Conservation (phyloP, 495 filamentous ascomycete genomes). For the Immersiella caudata region DNA sequence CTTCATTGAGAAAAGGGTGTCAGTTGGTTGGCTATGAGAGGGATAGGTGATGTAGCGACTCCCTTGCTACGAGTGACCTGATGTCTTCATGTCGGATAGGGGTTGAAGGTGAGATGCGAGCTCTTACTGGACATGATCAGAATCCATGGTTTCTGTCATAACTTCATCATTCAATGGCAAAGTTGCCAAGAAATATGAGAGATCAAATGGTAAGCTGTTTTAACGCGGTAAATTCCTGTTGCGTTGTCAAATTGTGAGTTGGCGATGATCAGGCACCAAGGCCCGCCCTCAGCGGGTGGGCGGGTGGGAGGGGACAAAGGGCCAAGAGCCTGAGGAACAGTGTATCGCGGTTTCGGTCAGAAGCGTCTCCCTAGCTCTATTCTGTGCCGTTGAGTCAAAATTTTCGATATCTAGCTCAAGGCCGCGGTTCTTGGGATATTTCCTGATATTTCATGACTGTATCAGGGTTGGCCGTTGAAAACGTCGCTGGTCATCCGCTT, state of each 20-base stretch:
- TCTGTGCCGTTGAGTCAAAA: too few relatives aligned
- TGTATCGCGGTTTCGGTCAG: background rate
- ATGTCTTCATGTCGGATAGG: background rate
- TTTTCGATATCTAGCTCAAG: too few relatives aligned
- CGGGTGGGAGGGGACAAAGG: background rate
- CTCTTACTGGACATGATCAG: constrained; percentile 34
- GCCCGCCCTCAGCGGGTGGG: background rate
- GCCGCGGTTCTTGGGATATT: too few relatives aligned
- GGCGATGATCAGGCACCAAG: constrained; percentile 1
- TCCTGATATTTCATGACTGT: background rate
- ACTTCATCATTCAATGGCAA: background rate
- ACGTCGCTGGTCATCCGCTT: background rate
- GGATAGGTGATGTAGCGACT: background rate
- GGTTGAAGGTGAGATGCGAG: background rate
- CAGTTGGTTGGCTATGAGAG: constrained; percentile 4
- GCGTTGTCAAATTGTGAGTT: background rate
- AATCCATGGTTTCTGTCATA: constrained; percentile 15
- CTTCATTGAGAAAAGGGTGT: constrained; percentile 36
- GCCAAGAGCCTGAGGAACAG: background rate
- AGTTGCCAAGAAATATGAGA: background rate
- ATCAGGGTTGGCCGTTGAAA: background rate
- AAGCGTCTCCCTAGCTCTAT: too few relatives aligned
- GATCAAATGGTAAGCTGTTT: background rate
- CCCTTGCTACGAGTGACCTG: background rate
- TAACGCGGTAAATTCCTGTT: background rate